A percentile compares a stretch with the other conserved stretches of the same genome.
Evolutionary conservation across 148 eudicot genomes (phyloP).

Genomic region (Chenopodium album): DNA sequence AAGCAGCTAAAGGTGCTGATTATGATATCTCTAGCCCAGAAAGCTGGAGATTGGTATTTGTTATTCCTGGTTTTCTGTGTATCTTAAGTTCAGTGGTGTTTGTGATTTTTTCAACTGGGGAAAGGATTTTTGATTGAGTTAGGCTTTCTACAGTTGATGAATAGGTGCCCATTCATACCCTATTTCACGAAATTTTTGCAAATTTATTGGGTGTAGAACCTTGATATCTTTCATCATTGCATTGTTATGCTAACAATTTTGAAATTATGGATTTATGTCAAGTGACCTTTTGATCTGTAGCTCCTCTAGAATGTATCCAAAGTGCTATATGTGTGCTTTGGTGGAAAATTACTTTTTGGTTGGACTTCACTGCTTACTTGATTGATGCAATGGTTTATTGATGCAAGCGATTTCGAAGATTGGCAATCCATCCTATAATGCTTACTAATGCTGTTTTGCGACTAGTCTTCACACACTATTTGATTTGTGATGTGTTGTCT

Average conservation of each 20-base stretch:
- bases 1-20: constrained; percentile 77
- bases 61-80: constrained; percentile 84
- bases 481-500: not conserved
- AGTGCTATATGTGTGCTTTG: not conserved
- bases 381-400: not conserved
- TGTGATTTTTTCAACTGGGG: constrained; percentile 73
- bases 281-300: not conserved
- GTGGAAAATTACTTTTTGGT: not conserved
- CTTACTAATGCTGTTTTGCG: not conserved
- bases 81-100: constrained; percentile 72
- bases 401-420: not conserved
- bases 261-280: not conserved
- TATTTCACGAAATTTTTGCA: constrained; percentile 12
- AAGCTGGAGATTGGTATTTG: constrained; percentile 80
- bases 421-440: not conserved
- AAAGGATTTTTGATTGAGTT: constrained; percentile 80
- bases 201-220: not conserved
- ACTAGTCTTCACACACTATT: not conserved
- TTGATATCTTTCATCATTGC: not conserved
- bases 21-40: constrained; percentile 74
- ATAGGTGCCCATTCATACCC: not conserved
- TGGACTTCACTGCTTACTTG: not conserved
- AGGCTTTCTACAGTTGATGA: constrained; percentile 16
- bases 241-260: constrained; percentile 3
- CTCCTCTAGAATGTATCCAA: not conserved